Evolutionary conservation across 306 rosid genomes (phyloP).

Genomic region (Hippophae rhamnoides): DNA sequence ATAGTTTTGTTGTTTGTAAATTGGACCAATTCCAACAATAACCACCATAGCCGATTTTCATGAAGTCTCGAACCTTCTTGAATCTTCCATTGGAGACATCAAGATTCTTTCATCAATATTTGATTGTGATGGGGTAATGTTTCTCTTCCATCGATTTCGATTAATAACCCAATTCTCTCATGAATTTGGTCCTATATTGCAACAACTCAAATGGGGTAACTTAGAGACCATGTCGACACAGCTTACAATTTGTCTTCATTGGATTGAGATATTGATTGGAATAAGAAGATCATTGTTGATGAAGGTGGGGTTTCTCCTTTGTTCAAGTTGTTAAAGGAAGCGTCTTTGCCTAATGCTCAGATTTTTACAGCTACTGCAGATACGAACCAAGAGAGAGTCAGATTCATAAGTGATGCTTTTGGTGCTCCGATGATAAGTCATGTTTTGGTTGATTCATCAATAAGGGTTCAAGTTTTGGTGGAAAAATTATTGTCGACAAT

Average conservation of each 20-base stretch:
- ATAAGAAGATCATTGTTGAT: conserved; percentile 62
- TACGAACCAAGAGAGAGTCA: conserved; percentile 32
- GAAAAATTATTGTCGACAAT: conserved; percentile 56
- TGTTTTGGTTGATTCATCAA: conserved; percentile 47
- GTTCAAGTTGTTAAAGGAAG: conserved; percentile 58
- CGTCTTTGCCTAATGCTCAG: conserved; percentile 51
- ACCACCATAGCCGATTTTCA: conserved; percentile 56
- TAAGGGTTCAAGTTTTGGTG: conserved; percentile 52
- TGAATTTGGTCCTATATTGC: conserved; percentile 75
- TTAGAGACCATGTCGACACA: conserved; percentile 56
- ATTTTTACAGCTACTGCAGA: conserved; percentile 65
- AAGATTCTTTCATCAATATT: conserved; percentile 57
- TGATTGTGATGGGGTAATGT: conserved; percentile 49
- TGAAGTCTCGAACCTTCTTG: conserved; percentile 47
- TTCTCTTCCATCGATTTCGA: conserved; percentile 63
- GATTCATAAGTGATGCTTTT: conserved; percentile 19
- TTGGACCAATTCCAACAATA: no score
- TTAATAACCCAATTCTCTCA: conserved; percentile 67
- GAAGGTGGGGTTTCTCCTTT: conserved; percentile 69
- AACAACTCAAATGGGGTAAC: conserved; percentile 64
- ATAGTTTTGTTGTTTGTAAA: no score
- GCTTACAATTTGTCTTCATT: conserved; percentile 44
- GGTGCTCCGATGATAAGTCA: conserved; percentile 55
- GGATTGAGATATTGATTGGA: conserved; percentile 47
- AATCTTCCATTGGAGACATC: conserved; percentile 70